Evolutionary conservation across 306 rosid species (phyloP).

Genomic region (Pyrus bretschneideri): DNA sequence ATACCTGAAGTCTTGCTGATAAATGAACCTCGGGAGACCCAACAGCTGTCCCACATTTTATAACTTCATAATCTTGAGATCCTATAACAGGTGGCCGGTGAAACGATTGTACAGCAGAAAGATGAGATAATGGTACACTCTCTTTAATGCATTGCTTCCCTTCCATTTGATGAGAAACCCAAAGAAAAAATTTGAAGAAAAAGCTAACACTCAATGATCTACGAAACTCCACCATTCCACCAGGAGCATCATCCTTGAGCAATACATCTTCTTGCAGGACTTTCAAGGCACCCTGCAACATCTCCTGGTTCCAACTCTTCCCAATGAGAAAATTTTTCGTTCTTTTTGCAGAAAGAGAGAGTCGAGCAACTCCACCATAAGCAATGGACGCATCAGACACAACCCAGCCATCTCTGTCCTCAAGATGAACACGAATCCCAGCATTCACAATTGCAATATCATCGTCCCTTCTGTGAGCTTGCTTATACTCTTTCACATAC

Average conservation of each 20-base stretch:
- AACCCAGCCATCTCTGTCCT: slow-evolving; percentile 44
- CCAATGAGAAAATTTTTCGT: slow-evolving; percentile 69
- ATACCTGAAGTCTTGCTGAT: slow-evolving; percentile 84
- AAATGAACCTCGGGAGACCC: slow-evolving; percentile 95
- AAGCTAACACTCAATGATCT: slow-evolving; percentile 72
- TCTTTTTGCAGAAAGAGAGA: slow-evolving; percentile 56
- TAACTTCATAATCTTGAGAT: slow-evolving; percentile 78
- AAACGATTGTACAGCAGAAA: slow-evolving; percentile 70
- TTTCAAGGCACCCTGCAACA: slow-evolving; percentile 59
- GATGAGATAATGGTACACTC: slow-evolving; percentile 53
- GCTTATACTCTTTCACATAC: slow-evolving; percentile 87
- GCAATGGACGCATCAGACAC: slow-evolving; percentile 74
- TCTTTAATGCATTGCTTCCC: slow-evolving; percentile 29
- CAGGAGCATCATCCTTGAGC: slow-evolving; percentile 76
- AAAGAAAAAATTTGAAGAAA: slow-evolving; percentile 83
- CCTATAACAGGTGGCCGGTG: slow-evolving; percentile 72
- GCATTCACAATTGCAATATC: slow-evolving; percentile 96
- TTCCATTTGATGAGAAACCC: slow-evolving; percentile 83
- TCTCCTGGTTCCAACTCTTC: slow-evolving; percentile 66
- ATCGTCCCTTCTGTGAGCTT: slow-evolving; percentile 95
- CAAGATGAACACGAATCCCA: slow-evolving; percentile 73
- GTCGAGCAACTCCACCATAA: slow-evolving; percentile 94
- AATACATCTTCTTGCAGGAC: slow-evolving; percentile 50
- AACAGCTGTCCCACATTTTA: slow-evolving; percentile 75
- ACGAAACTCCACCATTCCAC: slow-evolving; percentile 95